Evolutionary conservation across 2,329 filamentous ascomycete species (phyloP).

Genomic region (Periglandula ipomoeae): DNA sequence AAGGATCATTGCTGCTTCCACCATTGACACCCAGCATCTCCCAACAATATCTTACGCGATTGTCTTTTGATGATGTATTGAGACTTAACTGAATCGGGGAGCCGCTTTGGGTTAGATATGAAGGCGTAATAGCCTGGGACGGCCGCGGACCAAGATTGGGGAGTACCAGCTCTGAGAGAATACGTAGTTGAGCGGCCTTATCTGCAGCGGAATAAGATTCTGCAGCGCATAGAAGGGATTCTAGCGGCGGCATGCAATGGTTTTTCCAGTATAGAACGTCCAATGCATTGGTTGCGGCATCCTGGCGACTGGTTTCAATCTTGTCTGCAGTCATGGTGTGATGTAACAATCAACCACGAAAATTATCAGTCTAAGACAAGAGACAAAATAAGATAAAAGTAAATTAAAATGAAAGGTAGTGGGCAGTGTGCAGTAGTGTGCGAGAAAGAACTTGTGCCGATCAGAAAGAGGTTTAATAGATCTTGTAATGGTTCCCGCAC

Average conservation of each 20-base stretch:
- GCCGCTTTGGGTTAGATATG: constrained; percentile 6
- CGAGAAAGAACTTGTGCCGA: too few species aligned
- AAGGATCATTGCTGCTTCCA: constrained; percentile 7
- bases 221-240: constrained; percentile 7
- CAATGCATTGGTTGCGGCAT: neutral
- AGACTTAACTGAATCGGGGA: constrained; percentile 8
- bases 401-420: neutral
- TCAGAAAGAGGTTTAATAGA: too few species aligned
- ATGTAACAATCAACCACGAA: neutral
- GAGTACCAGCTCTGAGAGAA: constrained; percentile 5
- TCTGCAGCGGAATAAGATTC: constrained; percentile 7
- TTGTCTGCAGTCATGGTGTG: neutral
- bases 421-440: too few species aligned
- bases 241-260: constrained; percentile 1
- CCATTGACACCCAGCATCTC: constrained; percentile 8
- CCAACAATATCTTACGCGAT: constrained; percentile 10
- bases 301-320: neutral
- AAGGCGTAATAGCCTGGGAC: constrained; percentile 3
- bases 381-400: neutral
- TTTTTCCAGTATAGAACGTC: constrained; percentile 8
- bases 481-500: too few species aligned
- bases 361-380: neutral
- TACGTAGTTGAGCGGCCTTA: constrained; percentile 5
- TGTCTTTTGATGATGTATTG: constrained; percentile 5
- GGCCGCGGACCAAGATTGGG: constrained; percentile 10